Evolutionary conservation across 2,329 filamentous ascomycete genomes (phyloP).

Genomic region (Fusarium temperatum): DNA sequence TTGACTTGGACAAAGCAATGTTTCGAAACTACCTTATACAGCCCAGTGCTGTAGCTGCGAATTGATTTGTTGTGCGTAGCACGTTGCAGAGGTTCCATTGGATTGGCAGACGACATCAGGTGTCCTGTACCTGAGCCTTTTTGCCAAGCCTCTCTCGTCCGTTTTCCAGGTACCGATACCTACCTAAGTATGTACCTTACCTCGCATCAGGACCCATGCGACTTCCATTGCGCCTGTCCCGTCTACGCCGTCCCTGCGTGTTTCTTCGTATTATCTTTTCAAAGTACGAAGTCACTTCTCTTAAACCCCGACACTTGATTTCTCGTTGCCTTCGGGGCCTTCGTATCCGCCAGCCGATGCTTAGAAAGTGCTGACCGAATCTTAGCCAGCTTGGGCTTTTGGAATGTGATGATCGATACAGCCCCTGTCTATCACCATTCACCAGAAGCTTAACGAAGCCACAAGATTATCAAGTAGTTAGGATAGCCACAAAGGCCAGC

Average conservation of each 20-base stretch:
- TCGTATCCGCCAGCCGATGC: conserved; percentile 26
- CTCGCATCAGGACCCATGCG: conserved; percentile 38
- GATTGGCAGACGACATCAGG: conserved; percentile 14
- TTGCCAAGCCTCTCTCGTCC: conserved; percentile 20
- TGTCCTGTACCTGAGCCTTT: conserved; percentile 9
- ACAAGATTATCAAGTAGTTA: background rate
- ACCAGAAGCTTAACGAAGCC: background rate
- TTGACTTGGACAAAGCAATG: conserved; percentile 18
- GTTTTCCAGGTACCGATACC: conserved; percentile 36
- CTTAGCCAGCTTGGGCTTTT: background rate
- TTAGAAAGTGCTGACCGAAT: conserved; percentile 19
- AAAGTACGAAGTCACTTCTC: conserved; percentile 24
- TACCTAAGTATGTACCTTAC: conserved; percentile 22
- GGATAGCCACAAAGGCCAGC: background rate
- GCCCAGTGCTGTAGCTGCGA: conserved; percentile 7
- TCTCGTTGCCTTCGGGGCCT: conserved; percentile 12
- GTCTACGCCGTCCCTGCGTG: conserved; percentile 34
- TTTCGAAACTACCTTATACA: background rate
- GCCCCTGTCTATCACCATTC: conserved; percentile 22
- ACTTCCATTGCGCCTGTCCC: conserved; percentile 28
- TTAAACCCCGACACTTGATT: conserved; percentile 18
- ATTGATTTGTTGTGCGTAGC: background rate
- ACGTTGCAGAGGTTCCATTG: conserved; percentile 10
- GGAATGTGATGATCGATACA: conserved; percentile 13
- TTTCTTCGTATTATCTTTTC: conserved; percentile 37